Base-by-base conservation (phyloP, 352 stramenopile species). In the Phytophthora agathidicida region DNA sequence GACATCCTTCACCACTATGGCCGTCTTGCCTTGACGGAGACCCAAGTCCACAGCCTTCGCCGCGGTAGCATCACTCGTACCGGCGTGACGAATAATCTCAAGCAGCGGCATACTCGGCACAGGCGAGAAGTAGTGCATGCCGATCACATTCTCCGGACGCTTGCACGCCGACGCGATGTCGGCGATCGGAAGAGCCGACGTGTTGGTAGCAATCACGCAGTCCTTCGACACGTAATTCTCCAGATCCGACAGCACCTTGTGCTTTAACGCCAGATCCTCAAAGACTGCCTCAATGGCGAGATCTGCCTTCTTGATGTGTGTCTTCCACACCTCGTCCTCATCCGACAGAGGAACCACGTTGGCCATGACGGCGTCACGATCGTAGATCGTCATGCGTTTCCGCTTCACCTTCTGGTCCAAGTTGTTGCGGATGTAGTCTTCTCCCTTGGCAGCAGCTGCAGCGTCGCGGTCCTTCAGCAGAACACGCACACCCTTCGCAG, bases 91-190 rank as follows among this genome's bases (percentile, higher is more conserved):
- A 72, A 99, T 99, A 33, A 99, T 98, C 78, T 99, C 97, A 54
- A 99, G 78, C 36, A 99, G 80, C 20, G 96, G 96, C 97, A 99
- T 99, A 38, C 80, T 92, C 11, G 96, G 95, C 49, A 99, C 97
- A 22, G 97, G 97, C 23, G 86, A 98, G 73, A 99, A 99, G 79
- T 99, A 99, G 81, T 99, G 97, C 96, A 99, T 99, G 39, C 97
- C 97, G 20, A 99, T 95, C 14, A 98, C 86, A 47, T 96, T 96
- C 62, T 98, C 76, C 11, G 91, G 92, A 7, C 83, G 82, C 60
- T 88, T 89, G 64, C 74, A 88, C 6, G 78, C 77, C 42, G 77
- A 75, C 22, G 96, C 97, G 65, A 99, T 98, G 47, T 98, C 89
- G 7, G 79, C 86, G 60, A 99, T 98, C 14, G 96, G 96, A 55